Conservation (phyloP, 176 grass and related monocot genomes). For the Phoenix dactylifera region DNA sequence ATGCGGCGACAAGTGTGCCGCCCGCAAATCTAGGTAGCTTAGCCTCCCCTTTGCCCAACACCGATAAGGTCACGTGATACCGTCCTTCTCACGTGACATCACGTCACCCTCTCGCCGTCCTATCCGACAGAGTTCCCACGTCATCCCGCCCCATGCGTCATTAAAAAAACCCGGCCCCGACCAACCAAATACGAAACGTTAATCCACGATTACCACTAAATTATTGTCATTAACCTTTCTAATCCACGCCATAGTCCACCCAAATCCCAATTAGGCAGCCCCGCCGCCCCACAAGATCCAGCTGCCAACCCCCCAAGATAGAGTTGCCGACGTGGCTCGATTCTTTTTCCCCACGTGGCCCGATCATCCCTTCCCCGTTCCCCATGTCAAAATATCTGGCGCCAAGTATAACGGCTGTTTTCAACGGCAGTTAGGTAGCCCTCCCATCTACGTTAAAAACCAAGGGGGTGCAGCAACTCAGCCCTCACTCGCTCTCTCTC, state of each 20-base stretch:
- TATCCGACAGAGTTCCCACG: too few relatives aligned
- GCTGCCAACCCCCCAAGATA: background rate
- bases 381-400: constrained; percentile 9
- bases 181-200: background rate
- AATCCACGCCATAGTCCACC: constrained; percentile 23
- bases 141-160: too few relatives aligned
- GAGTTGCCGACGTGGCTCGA: constrained; percentile 9
- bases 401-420: constrained; percentile 20
- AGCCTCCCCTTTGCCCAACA: too few relatives aligned
- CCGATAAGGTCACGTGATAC: too few relatives aligned
- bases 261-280: constrained; percentile 13
- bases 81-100: too few relatives aligned
- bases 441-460: constrained; percentile 13
- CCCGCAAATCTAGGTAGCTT: too few relatives aligned
- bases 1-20: too few relatives aligned
- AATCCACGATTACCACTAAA: background rate
- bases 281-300: constrained; percentile 1
- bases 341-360: background rate
- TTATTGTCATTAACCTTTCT: background rate
- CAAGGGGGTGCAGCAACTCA: constrained; percentile 28
- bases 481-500: background rate
- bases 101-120: too few relatives aligned
- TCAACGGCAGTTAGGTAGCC: constrained; percentile 42
- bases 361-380: background rate
- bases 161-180: too few relatives aligned